Evolutionary conservation across 352 stramenopile species (phyloP), one percentile per base, ranked within the genome.

Genomic region (Phytophthora colocasiae): DNA sequence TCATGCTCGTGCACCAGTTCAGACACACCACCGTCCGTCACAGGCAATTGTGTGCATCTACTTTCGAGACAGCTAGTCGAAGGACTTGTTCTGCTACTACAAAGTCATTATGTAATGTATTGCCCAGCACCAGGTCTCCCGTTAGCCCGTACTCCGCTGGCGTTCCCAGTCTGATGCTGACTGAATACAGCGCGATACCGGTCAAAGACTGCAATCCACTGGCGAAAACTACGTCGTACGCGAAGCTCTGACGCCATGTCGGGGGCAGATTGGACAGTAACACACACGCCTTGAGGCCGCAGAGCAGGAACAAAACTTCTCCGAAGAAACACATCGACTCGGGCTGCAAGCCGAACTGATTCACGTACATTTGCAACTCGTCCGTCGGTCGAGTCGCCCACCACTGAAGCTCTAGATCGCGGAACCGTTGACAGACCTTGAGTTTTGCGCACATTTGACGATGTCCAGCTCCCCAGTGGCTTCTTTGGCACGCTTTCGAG

Each of bases 311-410:
- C 15, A 90, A 65, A 54, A 92, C 77, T 70, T 94, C 86, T 4
- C 86, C 86, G 63, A 81, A 92, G 69, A 92, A 93, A 11, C 55
- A 43, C 81, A 90, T 89, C 8, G 83, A 78, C 4, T 80, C 31
- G 1, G 80, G 73, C 5, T 83, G 60, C 17, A 90, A 60, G 9
- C 76, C 76, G 32, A 66, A 58, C 39, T 69, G 29, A 14, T 47
- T 32, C 24, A 78, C 58, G 9, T 75, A 58, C 24, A 15, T 58
- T 12, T 58, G 55, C 34, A 82, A 40, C 56, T 83, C 71, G 31
- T 53, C 38, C 15, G 47, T n/a, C 17, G 66, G 51, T n/a, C 54
- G 63, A 40, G 62, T 24, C 24, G 26, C 15, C 76, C 78, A 85
- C 68, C 77, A 83, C 11, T 52, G 54, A 2, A 34, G 36, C 61